Conservation (phyloP, 352 stramenopile genomes). For the Globisporangium rhizosaccharum region DNA sequence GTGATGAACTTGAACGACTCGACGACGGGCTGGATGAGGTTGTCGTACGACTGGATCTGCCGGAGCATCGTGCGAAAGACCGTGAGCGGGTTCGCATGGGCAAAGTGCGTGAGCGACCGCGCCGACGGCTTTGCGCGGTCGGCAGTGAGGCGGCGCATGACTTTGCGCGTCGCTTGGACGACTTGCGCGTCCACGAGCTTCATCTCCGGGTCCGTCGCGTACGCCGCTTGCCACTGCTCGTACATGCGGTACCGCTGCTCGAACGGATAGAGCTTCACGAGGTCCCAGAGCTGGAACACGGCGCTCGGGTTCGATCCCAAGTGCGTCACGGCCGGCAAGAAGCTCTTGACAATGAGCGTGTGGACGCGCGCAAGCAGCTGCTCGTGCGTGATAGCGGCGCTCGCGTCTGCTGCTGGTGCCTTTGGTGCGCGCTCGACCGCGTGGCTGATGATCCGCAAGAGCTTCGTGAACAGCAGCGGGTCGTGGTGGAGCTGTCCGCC, state of each 20-base stretch:
- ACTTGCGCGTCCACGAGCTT: constrained; percentile 65
- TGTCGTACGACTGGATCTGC: constrained; percentile 97
- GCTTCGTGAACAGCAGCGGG: constrained; percentile 65
- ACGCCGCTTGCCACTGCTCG: constrained; percentile 67
- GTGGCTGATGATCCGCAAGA: constrained; percentile 60
- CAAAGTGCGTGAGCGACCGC: constrained; percentile 79
- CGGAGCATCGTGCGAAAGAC: constrained; percentile 93
- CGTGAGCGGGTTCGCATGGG: constrained; percentile 91
- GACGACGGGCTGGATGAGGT: constrained; percentile 94
- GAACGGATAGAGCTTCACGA: constrained; percentile 72
- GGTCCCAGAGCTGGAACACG: constrained; percentile 77
- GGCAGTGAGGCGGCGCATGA: constrained; percentile 80
- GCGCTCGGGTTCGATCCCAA: constrained; percentile 72
- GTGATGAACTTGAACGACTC: constrained; percentile 94
- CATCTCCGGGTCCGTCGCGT: constrained; percentile 49
- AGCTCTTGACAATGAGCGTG: constrained; percentile 47
- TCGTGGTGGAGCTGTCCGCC: constrained; percentile 64
- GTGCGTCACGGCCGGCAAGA: constrained; percentile 72
- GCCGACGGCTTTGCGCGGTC: constrained; percentile 77
- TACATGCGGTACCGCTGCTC: constrained; percentile 81
- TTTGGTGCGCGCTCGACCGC: constrained; percentile 34
- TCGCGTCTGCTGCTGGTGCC: constrained; percentile 7
- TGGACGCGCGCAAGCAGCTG: constrained; percentile 18
- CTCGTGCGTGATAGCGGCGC: constrained; percentile 16
- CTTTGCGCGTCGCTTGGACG: constrained; percentile 58